Conservation (phyloP, 2,329 filamentous ascomycete genomes). For the Botryotinia narcissicola region DNA sequence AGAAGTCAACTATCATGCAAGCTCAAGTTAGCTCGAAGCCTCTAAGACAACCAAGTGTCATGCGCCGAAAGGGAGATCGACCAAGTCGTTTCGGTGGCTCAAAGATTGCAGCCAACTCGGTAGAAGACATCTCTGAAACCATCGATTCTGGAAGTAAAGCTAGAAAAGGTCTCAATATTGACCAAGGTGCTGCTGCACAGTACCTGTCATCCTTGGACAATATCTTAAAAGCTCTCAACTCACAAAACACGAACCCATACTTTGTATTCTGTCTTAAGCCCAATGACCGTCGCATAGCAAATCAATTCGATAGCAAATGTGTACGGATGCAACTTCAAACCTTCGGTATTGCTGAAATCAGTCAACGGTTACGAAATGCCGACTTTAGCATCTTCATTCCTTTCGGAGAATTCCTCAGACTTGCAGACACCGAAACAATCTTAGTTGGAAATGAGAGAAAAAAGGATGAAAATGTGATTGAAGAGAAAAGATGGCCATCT, state of each 20-base stretch:
- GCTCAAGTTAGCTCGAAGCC: constrained; percentile 96
- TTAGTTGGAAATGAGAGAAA: constrained; percentile 91
- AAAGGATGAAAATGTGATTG: constrained; percentile 85
- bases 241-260: constrained; percentile 84
- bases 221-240: constrained; percentile 80
- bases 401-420: constrained; percentile 90
- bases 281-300: constrained; percentile 93
- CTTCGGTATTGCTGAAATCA: constrained; percentile 95
- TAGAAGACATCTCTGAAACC: constrained; percentile 49
- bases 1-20: constrained; percentile 88
- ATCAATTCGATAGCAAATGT: constrained; percentile 98
- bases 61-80: constrained; percentile 64
- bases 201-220: constrained; percentile 88
- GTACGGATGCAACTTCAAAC: constrained; percentile 93
- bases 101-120: constrained; percentile 36
- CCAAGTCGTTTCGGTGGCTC: constrained; percentile 30
- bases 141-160: constrained; percentile 42
- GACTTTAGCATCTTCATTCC: constrained; percentile 96
- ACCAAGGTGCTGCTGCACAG: constrained; percentile 88
- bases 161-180: constrained; percentile 47
- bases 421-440: constrained; percentile 78
- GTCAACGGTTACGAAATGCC: constrained; percentile 84
- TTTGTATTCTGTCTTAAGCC: constrained; percentile 97
- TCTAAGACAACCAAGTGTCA: constrained; percentile 87
- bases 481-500: constrained; percentile 85